phyloP scores from a whole-genome alignment of 177 flowering plant genomes.

The Telopea speciosissima region DNA sequence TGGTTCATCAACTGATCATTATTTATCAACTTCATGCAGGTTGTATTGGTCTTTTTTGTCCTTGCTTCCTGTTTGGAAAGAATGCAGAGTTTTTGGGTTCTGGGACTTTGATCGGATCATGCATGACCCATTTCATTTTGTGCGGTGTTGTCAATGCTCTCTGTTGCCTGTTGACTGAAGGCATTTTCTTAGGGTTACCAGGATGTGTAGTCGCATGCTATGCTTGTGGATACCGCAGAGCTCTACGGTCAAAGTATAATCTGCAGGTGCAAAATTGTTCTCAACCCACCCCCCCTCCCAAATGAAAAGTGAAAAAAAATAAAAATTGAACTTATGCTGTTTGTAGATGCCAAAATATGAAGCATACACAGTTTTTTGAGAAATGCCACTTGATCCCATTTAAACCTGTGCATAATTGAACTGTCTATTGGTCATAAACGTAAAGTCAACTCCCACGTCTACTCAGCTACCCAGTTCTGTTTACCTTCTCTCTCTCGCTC shows the following conservation, averaged over 20 bases:
- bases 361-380: background rate
- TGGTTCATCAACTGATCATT: background rate
- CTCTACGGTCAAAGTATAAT: conserved; percentile 60
- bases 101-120: conserved; percentile 65
- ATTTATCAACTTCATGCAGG: conserved; percentile 35
- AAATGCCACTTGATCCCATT: background rate
- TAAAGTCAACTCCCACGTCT: no score
- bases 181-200: conserved; percentile 58
- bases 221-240: conserved; percentile 76
- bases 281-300: background rate
- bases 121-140: conserved; percentile 59
- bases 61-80: conserved; percentile 73
- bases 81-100: conserved; percentile 89
- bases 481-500: no score
- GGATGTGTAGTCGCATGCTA: conserved; percentile 77
- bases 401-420: background rate
- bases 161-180: conserved; percentile 67
- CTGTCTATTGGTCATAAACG: no score
- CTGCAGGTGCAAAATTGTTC: conserved; percentile 44
- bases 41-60: conserved; percentile 62
- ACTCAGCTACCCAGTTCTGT: no score
- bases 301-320: background rate
- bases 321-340: background rate
- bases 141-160: conserved; percentile 61
- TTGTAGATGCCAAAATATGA: no score